Evolutionary conservation across 495 filamentous ascomycete species (phyloP), one percentile per base, ranked within the genome.

Genomic region (Neurospora sp.): DNA sequence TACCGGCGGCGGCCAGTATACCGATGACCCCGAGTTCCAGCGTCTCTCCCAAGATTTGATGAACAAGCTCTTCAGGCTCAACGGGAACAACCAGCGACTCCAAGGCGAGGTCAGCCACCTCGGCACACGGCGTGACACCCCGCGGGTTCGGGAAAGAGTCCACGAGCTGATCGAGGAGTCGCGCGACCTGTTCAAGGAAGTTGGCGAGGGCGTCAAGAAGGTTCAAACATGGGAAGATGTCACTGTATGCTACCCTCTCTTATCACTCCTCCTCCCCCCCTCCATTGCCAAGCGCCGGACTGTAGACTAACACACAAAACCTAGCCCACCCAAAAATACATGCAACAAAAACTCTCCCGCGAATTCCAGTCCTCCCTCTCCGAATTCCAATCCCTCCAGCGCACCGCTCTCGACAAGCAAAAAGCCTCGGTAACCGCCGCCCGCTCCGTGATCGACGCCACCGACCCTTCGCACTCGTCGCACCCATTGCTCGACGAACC

Each of bases 21-120:
- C 91, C 74, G 96, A 99, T 83, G 94, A 97, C 79, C 96, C 96
- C 61, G 94, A 96, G 75, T 99, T 98, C 87, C 87, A 91, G 75
- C 86, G 86, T 22, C 87, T 96, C 74, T 93, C 94, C 73, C 90
- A 92, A 77, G 86, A 89, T 31, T 88, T 98, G 69, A 94, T 91
- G 77, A 90, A 92, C 77, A 90, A 94, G 81, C 87, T 99, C 35
- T 97, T 97, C 81, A 87, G 87, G 37, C 87, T 99, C 71, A 97
- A 94, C 27, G 90, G 90, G 53, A 96, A 96, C 79, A 93, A 97
- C 76, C 89, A 91, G 72, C 89, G 89, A 39, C 85, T 99, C 7
- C 91, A 88, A 48, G 89, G 89, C 72, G 92, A 99, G 78, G 88
- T 99, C 71, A 88, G 88, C 16, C 87, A 95, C 31, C 87, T 99